Evolutionary conservation across 2,329 filamentous ascomycete species (phyloP).

Genomic region (Talaromyces amestolkiae): DNA sequence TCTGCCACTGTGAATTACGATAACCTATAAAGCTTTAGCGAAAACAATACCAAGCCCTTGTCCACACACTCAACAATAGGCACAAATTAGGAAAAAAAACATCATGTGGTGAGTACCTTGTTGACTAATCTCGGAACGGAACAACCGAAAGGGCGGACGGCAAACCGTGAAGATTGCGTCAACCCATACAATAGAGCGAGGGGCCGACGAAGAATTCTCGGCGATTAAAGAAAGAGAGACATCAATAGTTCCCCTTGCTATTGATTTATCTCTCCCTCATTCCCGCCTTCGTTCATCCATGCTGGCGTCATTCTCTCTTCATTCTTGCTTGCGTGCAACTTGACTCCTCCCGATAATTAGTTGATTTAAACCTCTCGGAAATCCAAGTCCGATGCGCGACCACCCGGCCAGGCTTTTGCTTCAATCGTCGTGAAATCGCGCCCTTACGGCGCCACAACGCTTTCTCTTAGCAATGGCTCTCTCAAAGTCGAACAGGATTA

Average conservation of each 20-base stretch:
- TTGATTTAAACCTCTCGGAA: not conserved
- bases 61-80: too few relatives aligned
- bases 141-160: not conserved
- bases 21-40: not conserved
- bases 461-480: slow-evolving; percentile 64
- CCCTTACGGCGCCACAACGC: slow-evolving; percentile 1
- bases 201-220: not conserved
- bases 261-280: not conserved
- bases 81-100: too few relatives aligned
- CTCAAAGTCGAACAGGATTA: slow-evolving; percentile 89
- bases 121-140: slow-evolving; percentile 3
- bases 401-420: not conserved
- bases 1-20: not conserved
- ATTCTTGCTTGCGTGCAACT: not conserved
- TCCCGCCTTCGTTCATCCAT: not conserved
- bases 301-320: not conserved
- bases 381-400: slow-evolving; percentile 11
- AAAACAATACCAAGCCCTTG: not conserved
- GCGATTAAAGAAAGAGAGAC: not conserved
- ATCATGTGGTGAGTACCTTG: too few relatives aligned
- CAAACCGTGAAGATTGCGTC: slow-evolving; percentile 3
- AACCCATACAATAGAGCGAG: not conserved
- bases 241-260: not conserved
- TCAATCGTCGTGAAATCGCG: slow-evolving; percentile 5
- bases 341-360: not conserved